Base-by-base conservation (phyloP, 306 rosid species). In the Morella rubra region DNA sequence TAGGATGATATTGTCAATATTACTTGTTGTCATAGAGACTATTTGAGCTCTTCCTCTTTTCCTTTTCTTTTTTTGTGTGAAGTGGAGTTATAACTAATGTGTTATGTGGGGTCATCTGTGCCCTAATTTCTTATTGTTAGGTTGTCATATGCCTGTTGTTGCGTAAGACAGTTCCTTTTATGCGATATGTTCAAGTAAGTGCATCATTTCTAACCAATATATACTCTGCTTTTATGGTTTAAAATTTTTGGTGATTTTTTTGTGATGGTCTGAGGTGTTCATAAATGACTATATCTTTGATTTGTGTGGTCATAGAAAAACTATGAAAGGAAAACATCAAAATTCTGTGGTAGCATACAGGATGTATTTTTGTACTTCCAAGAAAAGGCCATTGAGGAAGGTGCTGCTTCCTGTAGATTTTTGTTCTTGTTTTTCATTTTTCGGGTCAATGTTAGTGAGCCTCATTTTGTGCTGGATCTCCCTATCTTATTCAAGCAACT, bases 111-210 rank as follows among this genome's bases (percentile, higher is more conserved):
- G 54, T 59, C 60, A 67, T 76, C 73, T 80, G 40, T 76, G 78
- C 74, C 44, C 72, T 69, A 56, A 51, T 79, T 81, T 81, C 62
- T 78, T 77, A 20, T 83, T 91, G 84, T 82, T 86, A 96, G 99
- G 98, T 96, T 86, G 99, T 91, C 82, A 89, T 90, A 84, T 88
- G 98, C 81, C 89, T 96, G 80, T 85, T 96, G 88, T 79, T 96
- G 87, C 99, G 96, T 52, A 96, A 96, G 99, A 91, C 96, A 49
- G 92, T 83, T 85, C 90, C 96, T 68, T 92, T 96, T 84, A 85
- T 93, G 96, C 90, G 78, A 13, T 92, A 96, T 84, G 81, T 93
- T 86, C 99, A 88, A 89, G 99, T 92, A 89, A 92, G 92, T 85
- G 41, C 64, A 37, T 49, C 40, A 2, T 44, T 70, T 84, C 42